phyloP scores from a whole-genome alignment of 306 rosid species.

The Cicer judaicum region DNA sequence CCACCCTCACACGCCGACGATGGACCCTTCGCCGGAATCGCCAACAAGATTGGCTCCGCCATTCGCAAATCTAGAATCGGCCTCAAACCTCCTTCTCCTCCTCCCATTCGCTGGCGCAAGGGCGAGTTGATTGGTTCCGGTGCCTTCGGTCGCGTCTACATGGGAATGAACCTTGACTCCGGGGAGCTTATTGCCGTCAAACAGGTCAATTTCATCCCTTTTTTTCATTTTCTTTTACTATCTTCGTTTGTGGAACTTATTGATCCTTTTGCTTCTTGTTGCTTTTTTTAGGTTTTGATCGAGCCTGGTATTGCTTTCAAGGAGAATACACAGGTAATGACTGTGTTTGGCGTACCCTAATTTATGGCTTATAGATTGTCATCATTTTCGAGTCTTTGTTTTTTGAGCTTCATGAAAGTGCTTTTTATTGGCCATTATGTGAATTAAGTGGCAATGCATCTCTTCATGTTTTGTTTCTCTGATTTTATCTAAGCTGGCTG shows the following conservation, averaged over 20 bases:
- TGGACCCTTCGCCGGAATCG: conserved; percentile 65
- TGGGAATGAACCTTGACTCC: conserved; percentile 96
- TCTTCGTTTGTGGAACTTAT: conserved; percentile 7
- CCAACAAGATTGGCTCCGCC: conserved; percentile 75
- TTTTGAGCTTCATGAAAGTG: conserved; percentile 30
- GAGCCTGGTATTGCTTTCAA: conserved; percentile 73
- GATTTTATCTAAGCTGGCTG: conserved; percentile 15
- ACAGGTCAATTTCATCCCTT: conserved; percentile 56
- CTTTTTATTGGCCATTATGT: conserved; percentile 9
- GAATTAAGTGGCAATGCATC: conserved; percentile 2
- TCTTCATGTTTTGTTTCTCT: background rate
- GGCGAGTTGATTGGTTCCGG: conserved; percentile 92
- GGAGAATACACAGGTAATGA: conserved; percentile 73
- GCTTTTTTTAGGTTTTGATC: conserved; percentile 67
- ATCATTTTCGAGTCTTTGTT: conserved; percentile 8
- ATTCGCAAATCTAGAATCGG: conserved; percentile 80
- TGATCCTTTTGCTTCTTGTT: background rate
- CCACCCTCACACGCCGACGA: conserved; percentile 49
- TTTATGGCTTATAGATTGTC: background rate
- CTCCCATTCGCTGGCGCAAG: conserved; percentile 87
- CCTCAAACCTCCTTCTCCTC: conserved; percentile 46
- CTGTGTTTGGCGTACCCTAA: background rate
- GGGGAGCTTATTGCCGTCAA: conserved; percentile 95
- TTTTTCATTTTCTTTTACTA: background rate
- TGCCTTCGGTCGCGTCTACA: conserved; percentile 86